Base-by-base conservation (phyloP, 495 filamentous ascomycete genomes). In the Hypoxylon lenormandii region DNA sequence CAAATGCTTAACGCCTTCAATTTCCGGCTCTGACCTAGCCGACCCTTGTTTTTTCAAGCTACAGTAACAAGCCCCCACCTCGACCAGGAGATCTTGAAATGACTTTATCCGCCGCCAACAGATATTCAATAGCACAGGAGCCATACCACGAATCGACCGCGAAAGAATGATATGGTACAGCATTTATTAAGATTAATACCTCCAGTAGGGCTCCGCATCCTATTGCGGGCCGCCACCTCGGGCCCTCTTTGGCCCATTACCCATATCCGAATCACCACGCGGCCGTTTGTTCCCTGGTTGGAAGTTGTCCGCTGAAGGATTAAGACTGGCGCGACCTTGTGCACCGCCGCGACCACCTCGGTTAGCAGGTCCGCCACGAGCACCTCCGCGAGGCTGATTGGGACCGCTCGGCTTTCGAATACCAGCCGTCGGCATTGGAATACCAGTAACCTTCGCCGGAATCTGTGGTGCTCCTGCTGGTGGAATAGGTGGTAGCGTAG, bases 221-320 rank as follows among this genome's bases (percentile, higher is more conserved):
- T 65, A 67, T 12, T 63, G 51, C 30, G 53, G 66, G 38, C 68
- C 61, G 43, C 74, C 77, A 40, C 76, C 78, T 75, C 78, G 64
- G 13, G 72, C 56, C 22, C 78, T 65, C 66, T 78, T 78, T 4
- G 72, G 40, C 7, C 75, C 75, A 11, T 66, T 68, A 1, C 80
- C 83, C 21, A 83, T 84, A 18, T 83, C 77, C 7, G 84, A 86
- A 33, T 91, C 89, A 18, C 90, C 88, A 18, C 89, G 80, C 16
- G 85, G 79, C 28, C 89, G 80, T 76, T 92, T 92, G 54, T 86
- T 85, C n/a, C 89, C 88, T 4, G 88, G 87, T 37, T 87, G 85
- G 70, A 90, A 90, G 60, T 88, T 84, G 49, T 83, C 84, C 6
- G 84, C 87, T 1, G 61, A 54, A 12, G 80, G 76, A 46, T 69